A percentile compares a stretch with the other conserved stretches of the same genome.
Conservation (phyloP, 768 basidiomycete species). For the Suillus clintonianus region DNA sequence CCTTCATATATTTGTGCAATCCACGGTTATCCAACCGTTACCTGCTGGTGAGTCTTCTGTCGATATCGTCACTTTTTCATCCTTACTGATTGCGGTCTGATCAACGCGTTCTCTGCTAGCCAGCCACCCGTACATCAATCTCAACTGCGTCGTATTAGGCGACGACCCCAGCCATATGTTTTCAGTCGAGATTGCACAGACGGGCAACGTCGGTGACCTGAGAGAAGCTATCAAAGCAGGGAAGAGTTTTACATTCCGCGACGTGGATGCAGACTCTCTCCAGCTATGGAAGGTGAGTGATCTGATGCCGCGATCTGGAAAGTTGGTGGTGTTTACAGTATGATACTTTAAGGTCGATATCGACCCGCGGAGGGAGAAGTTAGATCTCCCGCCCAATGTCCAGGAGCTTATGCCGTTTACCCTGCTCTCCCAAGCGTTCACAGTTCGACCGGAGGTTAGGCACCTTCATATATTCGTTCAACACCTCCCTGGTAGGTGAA, state of each 20-base stretch:
- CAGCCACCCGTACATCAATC: too few species aligned
- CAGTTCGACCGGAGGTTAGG: not conserved
- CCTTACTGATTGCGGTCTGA: too few species aligned
- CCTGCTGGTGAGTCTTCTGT: too few species aligned
- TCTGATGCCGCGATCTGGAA: not conserved
- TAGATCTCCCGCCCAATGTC: too few species aligned
- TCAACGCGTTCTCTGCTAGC: too few species aligned
- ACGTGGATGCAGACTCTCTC: not conserved
- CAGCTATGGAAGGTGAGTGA: slow-evolving; percentile 4
- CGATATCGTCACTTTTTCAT: too few species aligned
- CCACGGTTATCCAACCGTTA: too few species aligned
- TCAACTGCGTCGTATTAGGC: slow-evolving; percentile 1
- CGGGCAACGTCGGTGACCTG: not conserved
- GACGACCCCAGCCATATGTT: not conserved
- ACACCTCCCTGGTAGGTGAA: not conserved
- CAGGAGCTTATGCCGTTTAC: too few species aligned
- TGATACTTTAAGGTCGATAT: not conserved
- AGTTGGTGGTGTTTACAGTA: not conserved
- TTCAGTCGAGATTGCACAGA: not conserved
- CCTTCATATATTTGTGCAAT: too few species aligned
- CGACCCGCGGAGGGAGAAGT: not conserved
- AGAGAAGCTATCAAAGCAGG: not conserved
- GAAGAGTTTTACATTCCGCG: not conserved
- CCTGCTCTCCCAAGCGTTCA: not conserved
- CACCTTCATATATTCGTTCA: not conserved